Evolutionary conservation across 1,139 yeast genomes (phyloP), one percentile per base, ranked within the genome.

Genomic region (Pichia sp.): DNA sequence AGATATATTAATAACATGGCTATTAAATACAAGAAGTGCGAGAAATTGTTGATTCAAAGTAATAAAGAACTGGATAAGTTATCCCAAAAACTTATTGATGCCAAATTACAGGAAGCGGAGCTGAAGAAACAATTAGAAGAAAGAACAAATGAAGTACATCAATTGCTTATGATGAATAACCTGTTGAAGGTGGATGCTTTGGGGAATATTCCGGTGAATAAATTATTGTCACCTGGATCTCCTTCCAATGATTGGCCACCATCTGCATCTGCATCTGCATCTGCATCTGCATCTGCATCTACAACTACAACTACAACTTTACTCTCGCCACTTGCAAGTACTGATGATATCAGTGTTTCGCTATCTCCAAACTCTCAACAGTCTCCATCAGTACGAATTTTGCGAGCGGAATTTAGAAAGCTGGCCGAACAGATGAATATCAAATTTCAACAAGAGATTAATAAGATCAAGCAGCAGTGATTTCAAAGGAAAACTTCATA

Each of bases 371-470:
- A 5, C 29, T n/a, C 9, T 23, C 9, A 7, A 6, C 29, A n/a
- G 4, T 39, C 41, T 11, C 32, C 36, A 6, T 37, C 33, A 4
- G 50, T 48, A 2, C 43, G 48, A 4, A 77, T 81, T 2, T 65
- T 85, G 54, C 70, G 88, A 47, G 75, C 79, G 53, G 90, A 85
- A 61, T 85, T 85, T 66, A 79, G 79, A 56, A 78, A 77, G 55
- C 72, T 84, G 38, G 81, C 84, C 1, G 67, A 70, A 45, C 83
- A 79, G 40, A 71, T 85, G 51, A 84, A 80, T 50, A 75, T 71
- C 39, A 77, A 74, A 49, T 81, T 81, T 55, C 81, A 77, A 51
- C 23, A 16, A 6, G 50, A 47, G 33, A 16, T 47, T 10, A 39
- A 44, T 10, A 34, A 27, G 10, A 42, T 41, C 4, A 33, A 37